Conservation (phyloP, 2,329 filamentous ascomycete species). For the Zalaria obscura region DNA sequence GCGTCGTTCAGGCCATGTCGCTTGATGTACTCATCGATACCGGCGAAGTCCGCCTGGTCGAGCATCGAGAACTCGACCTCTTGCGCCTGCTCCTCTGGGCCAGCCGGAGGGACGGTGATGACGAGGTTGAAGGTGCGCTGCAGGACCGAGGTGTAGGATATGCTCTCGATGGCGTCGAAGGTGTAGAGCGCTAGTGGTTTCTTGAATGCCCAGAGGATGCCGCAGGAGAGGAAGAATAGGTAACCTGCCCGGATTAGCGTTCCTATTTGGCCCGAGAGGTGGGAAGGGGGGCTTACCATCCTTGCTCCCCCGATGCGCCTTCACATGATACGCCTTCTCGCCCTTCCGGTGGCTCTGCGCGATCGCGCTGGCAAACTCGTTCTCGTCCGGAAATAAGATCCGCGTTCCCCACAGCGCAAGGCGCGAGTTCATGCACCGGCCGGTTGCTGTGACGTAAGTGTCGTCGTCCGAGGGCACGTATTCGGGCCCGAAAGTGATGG, state of each 20-base stretch:
- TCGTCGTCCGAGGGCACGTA: slow-evolving; percentile 20
- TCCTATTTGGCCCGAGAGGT: not conserved
- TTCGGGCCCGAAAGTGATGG: slow-evolving; percentile 17
- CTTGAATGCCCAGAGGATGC: slow-evolving; percentile 51
- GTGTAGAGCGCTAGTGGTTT: slow-evolving; percentile 50
- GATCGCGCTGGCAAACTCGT: slow-evolving; percentile 45
- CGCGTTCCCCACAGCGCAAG: slow-evolving; percentile 30
- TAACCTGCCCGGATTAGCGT: slow-evolving; percentile 31
- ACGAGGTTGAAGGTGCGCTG: slow-evolving; percentile 54
- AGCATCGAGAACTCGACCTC: slow-evolving; percentile 53
- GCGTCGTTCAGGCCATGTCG: slow-evolving; percentile 47
- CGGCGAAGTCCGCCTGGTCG: slow-evolving; percentile 47
- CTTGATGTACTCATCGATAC: slow-evolving; percentile 49
- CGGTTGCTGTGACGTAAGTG: slow-evolving; percentile 29
- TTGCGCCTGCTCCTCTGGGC: slow-evolving; percentile 23
- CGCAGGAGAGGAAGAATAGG: slow-evolving; percentile 46
- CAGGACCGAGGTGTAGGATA: slow-evolving; percentile 50
- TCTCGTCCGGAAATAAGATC: slow-evolving; percentile 38
- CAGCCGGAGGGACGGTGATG: slow-evolving; percentile 23
- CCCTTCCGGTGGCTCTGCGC: slow-evolving; percentile 47
- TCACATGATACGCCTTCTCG: slow-evolving; percentile 50
- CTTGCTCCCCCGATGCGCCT: slow-evolving; percentile 50
- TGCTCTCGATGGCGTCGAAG: slow-evolving; percentile 42
- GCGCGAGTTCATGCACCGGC: slow-evolving; percentile 33
- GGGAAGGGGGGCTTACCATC: slow-evolving; percentile 33